A percentile compares a stretch with the other conserved stretches of the same genome.
Evolutionary conservation across 352 stramenopile species (phyloP).

Genomic region (Pythium pyrilobum): DNA sequence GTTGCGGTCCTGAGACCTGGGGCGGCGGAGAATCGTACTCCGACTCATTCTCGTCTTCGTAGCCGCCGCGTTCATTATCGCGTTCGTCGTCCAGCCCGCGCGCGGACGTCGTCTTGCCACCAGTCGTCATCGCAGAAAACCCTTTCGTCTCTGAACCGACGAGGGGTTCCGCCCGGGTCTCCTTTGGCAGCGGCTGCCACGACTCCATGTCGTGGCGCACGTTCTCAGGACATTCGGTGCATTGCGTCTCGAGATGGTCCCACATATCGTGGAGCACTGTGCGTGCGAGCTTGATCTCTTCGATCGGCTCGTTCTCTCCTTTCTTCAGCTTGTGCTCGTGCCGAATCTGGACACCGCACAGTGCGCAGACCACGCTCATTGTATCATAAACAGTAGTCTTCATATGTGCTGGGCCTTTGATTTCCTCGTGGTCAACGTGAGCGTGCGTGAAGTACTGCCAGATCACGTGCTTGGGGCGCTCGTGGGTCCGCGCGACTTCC

Average conservation of each 20-base stretch:
- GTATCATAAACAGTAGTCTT: background rate
- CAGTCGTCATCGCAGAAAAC: too few species aligned
- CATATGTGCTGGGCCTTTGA: background rate
- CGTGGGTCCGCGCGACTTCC: constrained; percentile 1
- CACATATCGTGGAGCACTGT: constrained; percentile 12
- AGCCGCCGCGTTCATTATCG: background rate
- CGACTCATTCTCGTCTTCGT: background rate
- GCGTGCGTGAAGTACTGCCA: constrained; percentile 15
- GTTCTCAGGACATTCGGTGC: background rate
- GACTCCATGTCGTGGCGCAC: constrained; percentile 14
- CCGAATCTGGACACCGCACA: constrained; percentile 8
- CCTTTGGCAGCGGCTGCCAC: constrained; percentile 6
- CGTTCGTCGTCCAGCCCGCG: background rate
- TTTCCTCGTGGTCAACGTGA: background rate
- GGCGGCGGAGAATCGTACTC: background rate
- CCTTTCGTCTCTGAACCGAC: too few species aligned
- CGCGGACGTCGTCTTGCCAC: too few species aligned
- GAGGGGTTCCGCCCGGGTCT: background rate
- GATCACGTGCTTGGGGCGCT: constrained; percentile 3
- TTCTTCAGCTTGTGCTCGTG: constrained; percentile 1
- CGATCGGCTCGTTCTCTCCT: background rate
- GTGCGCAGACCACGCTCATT: constrained; percentile 7
- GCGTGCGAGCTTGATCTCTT: constrained; percentile 3
- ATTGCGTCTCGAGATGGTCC: constrained; percentile 9
- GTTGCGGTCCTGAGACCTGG: background rate